Conservation (phyloP, 2,329 filamentous ascomycete species). For the Penicillium sclerotiorum region DNA sequence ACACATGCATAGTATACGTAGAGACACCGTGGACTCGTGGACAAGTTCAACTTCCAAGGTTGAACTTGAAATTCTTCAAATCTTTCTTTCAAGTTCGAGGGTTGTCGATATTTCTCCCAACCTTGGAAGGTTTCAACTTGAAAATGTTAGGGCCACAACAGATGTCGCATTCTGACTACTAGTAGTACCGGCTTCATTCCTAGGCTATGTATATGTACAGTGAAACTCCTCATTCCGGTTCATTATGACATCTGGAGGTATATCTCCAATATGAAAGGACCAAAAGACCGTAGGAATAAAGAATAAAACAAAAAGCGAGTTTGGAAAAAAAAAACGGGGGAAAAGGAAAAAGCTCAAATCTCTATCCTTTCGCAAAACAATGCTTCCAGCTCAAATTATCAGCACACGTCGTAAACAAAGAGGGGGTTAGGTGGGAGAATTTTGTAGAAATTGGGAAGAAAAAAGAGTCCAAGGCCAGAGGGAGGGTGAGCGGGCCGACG, state of each 20-base stretch:
- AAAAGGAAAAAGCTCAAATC: neutral
- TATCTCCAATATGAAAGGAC: too few relatives aligned
- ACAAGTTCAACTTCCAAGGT: too few relatives aligned
- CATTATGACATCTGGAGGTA: slow-evolving; percentile 1
- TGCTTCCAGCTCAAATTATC: slow-evolving; percentile 9
- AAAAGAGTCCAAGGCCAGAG: too few relatives aligned
- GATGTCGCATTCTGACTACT: neutral
- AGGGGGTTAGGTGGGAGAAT: neutral
- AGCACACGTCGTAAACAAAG: slow-evolving; percentile 7
- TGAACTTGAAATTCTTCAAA: too few relatives aligned
- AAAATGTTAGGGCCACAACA: neutral
- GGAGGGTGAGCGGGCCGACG: neutral
- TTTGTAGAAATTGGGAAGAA: neutral
- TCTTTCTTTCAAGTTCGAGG: too few relatives aligned
- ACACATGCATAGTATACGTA: too few relatives aligned
- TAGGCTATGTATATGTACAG: slow-evolving; percentile 5
- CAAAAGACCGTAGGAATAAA: neutral
- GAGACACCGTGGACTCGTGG: too few relatives aligned
- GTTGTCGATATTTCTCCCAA: too few relatives aligned
- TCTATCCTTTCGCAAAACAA: slow-evolving; percentile 9
- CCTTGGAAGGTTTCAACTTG: too few relatives aligned
- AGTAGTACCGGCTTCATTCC: neutral
- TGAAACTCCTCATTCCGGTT: neutral
- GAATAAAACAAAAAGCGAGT: neutral
- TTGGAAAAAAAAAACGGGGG: neutral